Percentiles rank a stretch among this genome's conserved stretches.
Conservation (phyloP, 805 yeast genomes). For the Ogataea philodendri region DNA sequence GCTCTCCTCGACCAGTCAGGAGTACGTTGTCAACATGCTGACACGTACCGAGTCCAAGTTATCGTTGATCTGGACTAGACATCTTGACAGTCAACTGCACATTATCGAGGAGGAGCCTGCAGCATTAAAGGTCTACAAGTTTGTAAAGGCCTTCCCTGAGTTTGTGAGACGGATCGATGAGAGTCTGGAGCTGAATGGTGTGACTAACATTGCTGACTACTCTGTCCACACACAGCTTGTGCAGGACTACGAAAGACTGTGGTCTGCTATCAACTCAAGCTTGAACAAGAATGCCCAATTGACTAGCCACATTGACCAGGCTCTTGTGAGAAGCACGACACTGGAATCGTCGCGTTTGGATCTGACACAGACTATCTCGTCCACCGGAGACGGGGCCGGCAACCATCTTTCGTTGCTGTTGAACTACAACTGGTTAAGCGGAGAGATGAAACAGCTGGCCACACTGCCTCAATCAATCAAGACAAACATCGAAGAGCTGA, state of each 20-base stretch:
- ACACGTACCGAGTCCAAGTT: conserved; percentile 52
- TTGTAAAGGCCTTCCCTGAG: conserved; percentile 47
- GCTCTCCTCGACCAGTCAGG: conserved; percentile 57
- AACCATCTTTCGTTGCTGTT: conserved; percentile 44
- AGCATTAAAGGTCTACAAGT: conserved; percentile 37
- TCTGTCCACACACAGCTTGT: conserved; percentile 18
- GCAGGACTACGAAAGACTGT: conserved; percentile 23
- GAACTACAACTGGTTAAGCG: conserved; percentile 53
- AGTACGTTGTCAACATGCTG: conserved; percentile 52
- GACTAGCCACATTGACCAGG: conserved; percentile 7
- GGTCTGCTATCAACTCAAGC: conserved; percentile 23
- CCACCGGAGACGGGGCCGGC: conserved; percentile 9
- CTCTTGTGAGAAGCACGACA: conserved; percentile 3
- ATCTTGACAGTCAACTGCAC: conserved; percentile 52
- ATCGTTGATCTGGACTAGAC: conserved; percentile 55
- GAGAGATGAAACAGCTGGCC: conserved; percentile 34
- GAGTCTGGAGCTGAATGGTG: conserved; percentile 19
- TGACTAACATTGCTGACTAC: conserved; percentile 14
- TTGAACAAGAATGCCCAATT: conserved; percentile 15
- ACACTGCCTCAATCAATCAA: conserved; percentile 24
- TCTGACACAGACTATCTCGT: conserved; percentile 1
- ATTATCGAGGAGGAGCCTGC: conserved; percentile 33
- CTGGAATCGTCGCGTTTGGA: conserved; percentile 10
- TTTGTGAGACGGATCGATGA: conserved; percentile 42
- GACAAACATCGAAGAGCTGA: conserved; percentile 31